Evolutionary conservation across 208 protist species (phyloP).

Genomic region (Trypanosoma conorhini): DNA sequence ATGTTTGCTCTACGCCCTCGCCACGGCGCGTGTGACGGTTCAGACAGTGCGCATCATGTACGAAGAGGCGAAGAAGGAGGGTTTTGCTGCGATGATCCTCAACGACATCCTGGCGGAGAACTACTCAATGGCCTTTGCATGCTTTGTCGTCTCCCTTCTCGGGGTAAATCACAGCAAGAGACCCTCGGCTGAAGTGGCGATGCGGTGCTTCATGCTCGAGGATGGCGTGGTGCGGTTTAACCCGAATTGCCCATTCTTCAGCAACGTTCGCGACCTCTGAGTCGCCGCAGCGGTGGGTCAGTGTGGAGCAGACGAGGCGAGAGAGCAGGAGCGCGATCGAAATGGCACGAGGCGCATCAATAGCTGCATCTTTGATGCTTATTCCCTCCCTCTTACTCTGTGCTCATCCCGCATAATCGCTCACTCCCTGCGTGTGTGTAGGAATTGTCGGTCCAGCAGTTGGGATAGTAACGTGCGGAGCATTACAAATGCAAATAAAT

Average conservation of each 20-base stretch:
- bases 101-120: conserved; percentile 56
- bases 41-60: conserved; percentile 75
- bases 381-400: no score
- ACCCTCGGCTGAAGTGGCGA: conserved; percentile 58
- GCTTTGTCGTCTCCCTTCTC: conserved; percentile 78
- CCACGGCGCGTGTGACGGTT: conserved; percentile 58
- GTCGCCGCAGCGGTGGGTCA: not conserved
- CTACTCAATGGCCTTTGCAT: conserved; percentile 75
- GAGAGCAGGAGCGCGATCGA: not conserved
- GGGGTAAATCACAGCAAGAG: conserved; percentile 63
- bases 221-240: conserved; percentile 58
- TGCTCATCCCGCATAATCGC: no score
- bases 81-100: conserved; percentile 68
- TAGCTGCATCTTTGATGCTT: no score
- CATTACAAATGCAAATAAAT: no score
- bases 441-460: no score
- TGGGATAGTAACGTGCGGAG: no score
- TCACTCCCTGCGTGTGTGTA: no score
- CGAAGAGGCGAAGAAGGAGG: conserved; percentile 55
- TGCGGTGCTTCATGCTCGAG: conserved; percentile 53
- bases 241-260: conserved; percentile 62
- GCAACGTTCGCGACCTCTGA: conserved; percentile 69
- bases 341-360: no score
- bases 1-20: conserved; percentile 86
- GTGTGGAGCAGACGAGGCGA: not conserved